Percentiles rank a stretch among this genome's conserved stretches.
phyloP scores from a whole-genome alignment of 176 grass and related monocot species.

The Pharus latifolius region DNA sequence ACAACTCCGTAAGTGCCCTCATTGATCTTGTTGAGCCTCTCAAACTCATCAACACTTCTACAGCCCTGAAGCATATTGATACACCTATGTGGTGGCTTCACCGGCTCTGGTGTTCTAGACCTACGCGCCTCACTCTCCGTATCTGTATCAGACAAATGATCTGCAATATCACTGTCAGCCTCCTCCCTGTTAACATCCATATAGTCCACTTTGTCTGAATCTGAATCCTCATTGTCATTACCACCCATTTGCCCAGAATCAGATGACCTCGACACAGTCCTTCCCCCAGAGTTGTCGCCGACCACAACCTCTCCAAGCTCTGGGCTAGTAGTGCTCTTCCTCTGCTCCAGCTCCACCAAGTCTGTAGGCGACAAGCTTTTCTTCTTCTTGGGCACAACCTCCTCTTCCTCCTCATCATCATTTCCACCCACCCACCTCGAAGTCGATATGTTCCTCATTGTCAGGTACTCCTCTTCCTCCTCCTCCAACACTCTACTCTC shows the following conservation, averaged over 20 bases:
- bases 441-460: slow-evolving; percentile 68
- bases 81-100: slow-evolving; percentile 55
- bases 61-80: slow-evolving; percentile 99
- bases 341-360: slow-evolving; percentile 3
- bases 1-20: slow-evolving; percentile 99
- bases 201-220: slow-evolving; percentile 37
- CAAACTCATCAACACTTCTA: slow-evolving; percentile 99
- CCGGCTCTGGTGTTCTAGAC: slow-evolving; percentile 50
- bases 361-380: slow-evolving; percentile 22
- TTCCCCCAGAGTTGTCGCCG: slow-evolving; percentile 57
- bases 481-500: slow-evolving; percentile 28
- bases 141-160: slow-evolving; percentile 22
- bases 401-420: slow-evolving; percentile 39
- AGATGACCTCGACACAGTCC: slow-evolving; percentile 59
- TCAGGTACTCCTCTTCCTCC: slow-evolving; percentile 56
- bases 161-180: slow-evolving; percentile 13
- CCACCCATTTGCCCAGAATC: slow-evolving; percentile 48
- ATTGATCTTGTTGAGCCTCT: slow-evolving; percentile 95
- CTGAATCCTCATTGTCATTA: slow-evolving; percentile 24
- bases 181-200: slow-evolving; percentile 63
- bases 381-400: slow-evolving; percentile 25
- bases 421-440: slow-evolving; percentile 81
- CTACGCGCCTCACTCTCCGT: slow-evolving; percentile 33
- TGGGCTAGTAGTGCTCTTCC: slow-evolving; percentile 48
- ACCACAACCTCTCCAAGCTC: slow-evolving; percentile 80